phyloP scores from a whole-genome alignment of 192 early-diverging fungal species.

The Funneliformis mosseae region DNA sequence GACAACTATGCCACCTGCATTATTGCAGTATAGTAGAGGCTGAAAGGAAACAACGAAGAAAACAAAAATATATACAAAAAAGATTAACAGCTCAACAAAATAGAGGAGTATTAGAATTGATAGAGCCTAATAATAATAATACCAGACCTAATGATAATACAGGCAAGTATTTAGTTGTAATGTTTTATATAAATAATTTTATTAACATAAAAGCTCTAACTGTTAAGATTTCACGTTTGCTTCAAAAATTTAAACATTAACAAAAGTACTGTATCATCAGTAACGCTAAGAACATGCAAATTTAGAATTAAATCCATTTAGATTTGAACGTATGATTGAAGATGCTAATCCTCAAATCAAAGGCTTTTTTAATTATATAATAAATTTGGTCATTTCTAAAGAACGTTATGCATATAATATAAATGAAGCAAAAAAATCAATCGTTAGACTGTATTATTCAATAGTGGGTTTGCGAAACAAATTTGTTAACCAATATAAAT shows the following conservation, averaged over 20 bases:
- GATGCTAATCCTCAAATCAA: not conserved
- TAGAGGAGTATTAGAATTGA: not conserved
- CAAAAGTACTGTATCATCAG: not conserved
- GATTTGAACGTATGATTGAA: not conserved
- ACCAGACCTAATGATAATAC: not conserved
- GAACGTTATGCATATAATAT: not conserved
- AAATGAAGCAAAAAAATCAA: not conserved
- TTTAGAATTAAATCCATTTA: not conserved
- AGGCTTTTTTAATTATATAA: not conserved
- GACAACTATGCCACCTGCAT: not conserved
- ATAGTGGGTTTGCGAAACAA: not conserved
- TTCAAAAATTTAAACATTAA: not conserved
- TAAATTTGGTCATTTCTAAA: not conserved
- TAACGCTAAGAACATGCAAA: not conserved
- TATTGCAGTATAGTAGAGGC: not conserved
- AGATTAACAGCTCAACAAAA: not conserved
- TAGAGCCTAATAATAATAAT: not conserved
- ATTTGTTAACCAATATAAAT: not conserved
- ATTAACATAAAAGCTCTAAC: not conserved
- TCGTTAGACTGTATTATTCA: not conserved
- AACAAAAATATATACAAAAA: not conserved
- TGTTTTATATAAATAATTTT: conserved; percentile 4
- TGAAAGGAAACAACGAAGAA: not conserved
- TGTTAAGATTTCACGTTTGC: not conserved
- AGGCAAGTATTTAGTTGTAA: not conserved